Base-by-base conservation (phyloP, 768 basidiomycete genomes). In the Tulasnella sp. region DNA sequence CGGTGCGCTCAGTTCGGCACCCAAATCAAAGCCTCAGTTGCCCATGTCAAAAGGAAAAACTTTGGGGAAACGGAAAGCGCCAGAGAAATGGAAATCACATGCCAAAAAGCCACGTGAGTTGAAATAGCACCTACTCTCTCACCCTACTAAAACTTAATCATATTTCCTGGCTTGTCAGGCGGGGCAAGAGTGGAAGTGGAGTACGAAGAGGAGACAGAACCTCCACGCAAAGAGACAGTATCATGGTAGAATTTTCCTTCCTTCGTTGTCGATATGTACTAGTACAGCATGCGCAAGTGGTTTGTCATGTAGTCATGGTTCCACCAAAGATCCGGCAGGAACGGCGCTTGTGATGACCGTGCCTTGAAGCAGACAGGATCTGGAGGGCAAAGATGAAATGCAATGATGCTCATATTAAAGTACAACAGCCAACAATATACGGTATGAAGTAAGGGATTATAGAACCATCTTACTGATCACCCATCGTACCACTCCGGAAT, bases 141-240 rank as follows among this genome's bases (percentile, higher is more conserved):
- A 31, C 12, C 12, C 59, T 48, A 8, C n/a, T 3, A 12, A 15
- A 4, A 11, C 30, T 31, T 38, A n/a, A 15, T n/a, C 51, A 19
- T 1, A 7, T 38, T 63, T 24, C 2, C 11, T 27, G 1, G 2
- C 11, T 22, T 22, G 34, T 29, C 69, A 84, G 84, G 77, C 66
- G 87, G 83, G 19, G 85, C 91, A 12, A 77, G 84, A 63, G 85
- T 98, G 67, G 90, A 97, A 69, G 85, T 98, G 66, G 94, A 97
- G 71, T 96, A 96, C 81, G 93, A 98, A 70, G 82, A 89, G 69
- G 93, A 96, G 73, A 76, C 86, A 71, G 90, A 71, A 60, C 72
- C 72, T 25, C 64, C 71, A 50, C 68, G 68, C n/a, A 69, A 71
- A 60, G 72, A 73, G 63, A 70, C n/a, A n/a, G 45, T 19, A 21